Evolutionary conservation across 306 rosid genomes (phyloP).

Genomic region (Fagus crenata): DNA sequence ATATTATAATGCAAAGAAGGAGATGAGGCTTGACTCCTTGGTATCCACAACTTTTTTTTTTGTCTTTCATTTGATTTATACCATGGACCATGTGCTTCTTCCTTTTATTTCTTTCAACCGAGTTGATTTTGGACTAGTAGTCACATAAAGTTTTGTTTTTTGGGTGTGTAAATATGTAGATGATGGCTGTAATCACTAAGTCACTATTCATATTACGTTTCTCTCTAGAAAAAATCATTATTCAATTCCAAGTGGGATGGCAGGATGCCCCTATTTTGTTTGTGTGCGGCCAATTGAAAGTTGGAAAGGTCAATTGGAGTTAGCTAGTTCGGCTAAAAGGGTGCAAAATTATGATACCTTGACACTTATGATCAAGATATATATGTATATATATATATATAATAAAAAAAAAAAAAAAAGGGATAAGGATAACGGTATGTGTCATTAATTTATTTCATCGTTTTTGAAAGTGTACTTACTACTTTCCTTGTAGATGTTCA

Average conservation of each 20-base stretch:
- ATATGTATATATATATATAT: too few species aligned
- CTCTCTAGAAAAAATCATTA: too few species aligned
- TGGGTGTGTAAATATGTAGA: not conserved
- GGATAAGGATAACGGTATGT: too few species aligned
- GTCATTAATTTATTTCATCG: too few species aligned
- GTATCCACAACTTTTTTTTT: constrained; percentile 12
- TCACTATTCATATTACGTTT: too few species aligned
- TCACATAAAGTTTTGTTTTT: not conserved
- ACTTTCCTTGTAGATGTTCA: not conserved
- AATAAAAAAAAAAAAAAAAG: accelerated
- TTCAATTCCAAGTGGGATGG: not conserved
- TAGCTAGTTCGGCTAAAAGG: not conserved
- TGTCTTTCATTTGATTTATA: not conserved
- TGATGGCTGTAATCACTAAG: not conserved
- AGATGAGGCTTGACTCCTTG: constrained; percentile 6
- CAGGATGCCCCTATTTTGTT: not conserved
- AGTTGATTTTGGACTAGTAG: not conserved
- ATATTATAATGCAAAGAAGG: not conserved
- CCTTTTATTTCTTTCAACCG: too few species aligned
- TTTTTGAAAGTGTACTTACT: too few species aligned
- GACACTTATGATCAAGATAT: not conserved
- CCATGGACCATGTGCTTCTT: constrained; percentile 2
- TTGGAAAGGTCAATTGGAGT: not conserved
- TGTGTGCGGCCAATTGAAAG: too few species aligned
- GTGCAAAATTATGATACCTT: not conserved